These are phyloP conservation scores for Cryptococcus wingfieldii DNA, from an alignment of 1,284 basidiomycete species.

Conservation along the genomic window DNA sequence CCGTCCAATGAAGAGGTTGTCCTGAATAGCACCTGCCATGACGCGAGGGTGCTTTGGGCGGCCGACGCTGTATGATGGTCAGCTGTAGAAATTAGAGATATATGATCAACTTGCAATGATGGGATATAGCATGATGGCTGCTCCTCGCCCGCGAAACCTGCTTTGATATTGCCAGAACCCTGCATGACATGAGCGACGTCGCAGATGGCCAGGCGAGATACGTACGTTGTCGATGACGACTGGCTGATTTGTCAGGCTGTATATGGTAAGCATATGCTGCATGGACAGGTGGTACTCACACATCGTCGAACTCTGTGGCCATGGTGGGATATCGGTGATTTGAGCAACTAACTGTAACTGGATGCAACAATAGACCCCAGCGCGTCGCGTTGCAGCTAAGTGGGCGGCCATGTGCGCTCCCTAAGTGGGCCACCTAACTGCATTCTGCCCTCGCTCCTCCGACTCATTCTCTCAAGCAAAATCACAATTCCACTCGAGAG, in stretches of 20 bases:
- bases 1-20: constrained; percentile 83
- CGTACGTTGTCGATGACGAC: constrained; percentile 90
- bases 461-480: too few relatives aligned
- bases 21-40: constrained; percentile 72
- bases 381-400: too few relatives aligned
- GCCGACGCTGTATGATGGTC: constrained; percentile 63
- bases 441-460: too few relatives aligned
- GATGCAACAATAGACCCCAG: too few relatives aligned
- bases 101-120: constrained; percentile 68
- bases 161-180: constrained; percentile 97
- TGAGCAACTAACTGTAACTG: too few relatives aligned
- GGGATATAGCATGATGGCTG: constrained; percentile 98
- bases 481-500: too few relatives aligned
- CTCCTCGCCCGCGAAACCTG: constrained; percentile 95
- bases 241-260: constrained; percentile 48
- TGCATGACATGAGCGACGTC: constrained; percentile 41
- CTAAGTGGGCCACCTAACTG: too few relatives aligned
- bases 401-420: too few relatives aligned
- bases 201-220: neutral
- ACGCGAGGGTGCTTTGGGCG: constrained; percentile 92
- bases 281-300: constrained; percentile 24
- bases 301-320: constrained; percentile 47
- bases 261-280: neutral
- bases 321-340: constrained; percentile 11
- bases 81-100: neutral